Base-by-base conservation (phyloP, 129 eudicot species). In the Chrysanthemum makinoi region DNA sequence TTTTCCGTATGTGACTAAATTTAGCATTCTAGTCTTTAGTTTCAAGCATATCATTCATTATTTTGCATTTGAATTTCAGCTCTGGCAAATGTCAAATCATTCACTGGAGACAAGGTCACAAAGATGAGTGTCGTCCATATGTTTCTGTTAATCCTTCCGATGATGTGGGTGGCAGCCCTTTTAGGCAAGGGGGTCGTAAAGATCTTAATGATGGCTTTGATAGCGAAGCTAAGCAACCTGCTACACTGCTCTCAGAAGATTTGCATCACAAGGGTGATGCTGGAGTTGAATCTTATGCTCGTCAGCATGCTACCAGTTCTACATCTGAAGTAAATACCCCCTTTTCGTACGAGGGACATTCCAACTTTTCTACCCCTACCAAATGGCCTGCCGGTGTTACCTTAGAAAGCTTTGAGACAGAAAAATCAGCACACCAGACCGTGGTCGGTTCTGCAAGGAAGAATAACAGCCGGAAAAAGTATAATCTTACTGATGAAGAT, bases 41-140 rank as follows among this genome's bases (percentile, higher is more conserved):
- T 39, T 72, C 12, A 22, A 22, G 55, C 18, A 26, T 61, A 9
- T 12, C 28, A 60, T 72, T 59, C 12, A 60, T 72, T 16, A 15
- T 77, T 60, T n/a, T 47, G 49, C 35, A 65, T 66, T 30, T 68
- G 19, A 56, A 61, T 82, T 65, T 66, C 85, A 92, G 98, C 86
- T 89, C 98, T 66, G 96, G 96, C 20, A 89, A 86, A 69, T 92
- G 98, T 69, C 98, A 92, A 85, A 86, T 92, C 47, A 59, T 85
- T 77, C 98, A 92, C 28, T 92, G 98, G 98, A 92, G 98, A 81
- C 95, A 81, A 86, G 96, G 89, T 65, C 98, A 92, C 86, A 89
- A 86, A 82, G 85, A 86, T 62, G 91, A 92, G 43, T 92, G 98
- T 68, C 87, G 66, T 61, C 91, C 91, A 20, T 79, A 74, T 79